phyloP scores from a whole-genome alignment of 768 basidiomycete genomes.

The Pulveroboletus sp. region DNA sequence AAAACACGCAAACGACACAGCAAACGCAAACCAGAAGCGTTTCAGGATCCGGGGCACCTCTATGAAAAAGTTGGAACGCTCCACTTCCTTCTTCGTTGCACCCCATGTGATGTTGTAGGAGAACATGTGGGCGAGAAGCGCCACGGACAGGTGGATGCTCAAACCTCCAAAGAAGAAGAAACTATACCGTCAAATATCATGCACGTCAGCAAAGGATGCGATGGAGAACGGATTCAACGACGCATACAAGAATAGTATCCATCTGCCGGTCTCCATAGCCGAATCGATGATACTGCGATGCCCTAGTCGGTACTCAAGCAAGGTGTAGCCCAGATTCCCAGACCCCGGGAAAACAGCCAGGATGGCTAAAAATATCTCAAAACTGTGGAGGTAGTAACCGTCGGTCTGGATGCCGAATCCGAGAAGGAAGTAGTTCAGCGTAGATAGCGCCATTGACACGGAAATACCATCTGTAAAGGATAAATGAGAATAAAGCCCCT shows the following conservation, averaged over 20 bases:
- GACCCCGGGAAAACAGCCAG: conserved; percentile 68
- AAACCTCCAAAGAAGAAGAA: conserved; percentile 56
- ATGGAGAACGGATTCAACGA: neutral
- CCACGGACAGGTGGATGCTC: conserved; percentile 46
- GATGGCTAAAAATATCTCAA: conserved; percentile 75
- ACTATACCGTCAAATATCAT: conserved; percentile 5
- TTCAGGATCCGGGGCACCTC: conserved; percentile 82
- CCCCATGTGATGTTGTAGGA: conserved; percentile 60
- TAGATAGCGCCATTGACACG: conserved; percentile 52
- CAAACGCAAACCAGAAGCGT: conserved; percentile 67
- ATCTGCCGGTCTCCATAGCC: conserved; percentile 20
- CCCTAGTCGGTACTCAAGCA: conserved; percentile 71
- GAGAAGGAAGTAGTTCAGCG: conserved; percentile 71
- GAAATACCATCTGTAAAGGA: conserved; percentile 48
- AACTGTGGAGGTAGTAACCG: conserved; percentile 71
- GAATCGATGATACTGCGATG: conserved; percentile 19
- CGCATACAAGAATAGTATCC: conserved; percentile 36
- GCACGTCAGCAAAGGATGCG: neutral
- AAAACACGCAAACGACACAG: conserved; percentile 48
- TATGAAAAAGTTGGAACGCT: conserved; percentile 85
- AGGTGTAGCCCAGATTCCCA: conserved; percentile 64
- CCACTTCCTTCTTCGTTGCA: conserved; percentile 75
- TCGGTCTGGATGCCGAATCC: conserved; percentile 71
- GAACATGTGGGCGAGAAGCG: conserved; percentile 54
- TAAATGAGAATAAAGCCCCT: neutral